A percentile compares a stretch with the other conserved stretches of the same genome.
These are phyloP conservation scores for Micromonas commoda DNA, from an alignment of 139 green algal species.

Conservation along the genomic window DNA sequence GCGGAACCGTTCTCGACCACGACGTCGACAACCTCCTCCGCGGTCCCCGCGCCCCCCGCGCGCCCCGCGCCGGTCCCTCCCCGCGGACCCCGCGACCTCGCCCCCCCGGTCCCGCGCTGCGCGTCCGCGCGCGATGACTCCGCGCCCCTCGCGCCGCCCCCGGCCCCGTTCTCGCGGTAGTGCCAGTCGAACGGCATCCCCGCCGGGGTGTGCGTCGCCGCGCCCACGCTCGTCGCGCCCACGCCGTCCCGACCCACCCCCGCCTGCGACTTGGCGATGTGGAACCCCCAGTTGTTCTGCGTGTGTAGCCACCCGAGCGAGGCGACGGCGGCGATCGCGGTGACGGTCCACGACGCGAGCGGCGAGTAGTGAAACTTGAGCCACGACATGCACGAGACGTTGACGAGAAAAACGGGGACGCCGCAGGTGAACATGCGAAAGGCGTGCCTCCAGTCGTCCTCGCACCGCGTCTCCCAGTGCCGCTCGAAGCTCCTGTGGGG, in stretches of 20 bases:
- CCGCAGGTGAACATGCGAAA: constrained; percentile 54
- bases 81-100: neutral
- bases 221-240: neutral
- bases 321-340: neutral
- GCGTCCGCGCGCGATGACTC: neutral
- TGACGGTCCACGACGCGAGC: neutral
- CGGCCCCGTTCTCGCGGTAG: neutral
- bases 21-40: neutral
- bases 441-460: constrained; percentile 51
- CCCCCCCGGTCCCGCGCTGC: neutral
- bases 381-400: neutral
- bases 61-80: neutral
- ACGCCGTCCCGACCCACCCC: neutral
- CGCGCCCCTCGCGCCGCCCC: too few species aligned
- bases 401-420: constrained; percentile 35
- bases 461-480: constrained; percentile 57
- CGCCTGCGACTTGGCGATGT: neutral
- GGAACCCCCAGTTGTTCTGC: constrained; percentile 1
- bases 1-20: neutral
- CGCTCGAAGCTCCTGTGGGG: constrained; percentile 56
- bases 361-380: constrained; percentile 16
- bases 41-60: too few species aligned
- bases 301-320: neutral
- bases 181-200: constrained; percentile 27
- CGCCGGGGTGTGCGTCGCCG: neutral